Evolutionary conservation across 495 filamentous ascomycete genomes (phyloP).

Genomic region (Penicillium arizonense): DNA sequence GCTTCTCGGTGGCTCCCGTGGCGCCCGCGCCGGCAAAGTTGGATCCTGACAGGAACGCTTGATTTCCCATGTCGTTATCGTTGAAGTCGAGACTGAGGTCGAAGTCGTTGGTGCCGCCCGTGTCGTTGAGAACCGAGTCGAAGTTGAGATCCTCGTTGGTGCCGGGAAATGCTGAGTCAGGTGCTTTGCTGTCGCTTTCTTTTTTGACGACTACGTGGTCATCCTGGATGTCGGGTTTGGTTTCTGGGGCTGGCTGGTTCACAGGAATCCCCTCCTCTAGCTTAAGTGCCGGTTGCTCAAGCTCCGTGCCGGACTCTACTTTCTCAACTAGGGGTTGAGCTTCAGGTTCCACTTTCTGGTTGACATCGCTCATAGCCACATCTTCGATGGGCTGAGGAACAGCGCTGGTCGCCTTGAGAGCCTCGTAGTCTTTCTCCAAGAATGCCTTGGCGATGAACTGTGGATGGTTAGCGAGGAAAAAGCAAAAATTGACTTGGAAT

Average conservation of each 20-base stretch:
- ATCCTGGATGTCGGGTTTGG: conserved; percentile 8
- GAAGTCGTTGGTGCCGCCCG: conserved; percentile 35
- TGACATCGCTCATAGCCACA: conserved; percentile 31
- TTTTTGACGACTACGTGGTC: conserved; percentile 22
- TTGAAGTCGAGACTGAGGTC: conserved; percentile 48
- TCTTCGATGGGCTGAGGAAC: conserved; percentile 29
- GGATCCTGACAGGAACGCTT: conserved; percentile 41
- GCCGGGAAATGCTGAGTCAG: conserved; percentile 20
- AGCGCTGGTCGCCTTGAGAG: conserved; percentile 34
- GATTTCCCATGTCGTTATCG: conserved; percentile 43
- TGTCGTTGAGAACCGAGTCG: conserved; percentile 37
- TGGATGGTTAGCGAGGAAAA: conserved; percentile 16
- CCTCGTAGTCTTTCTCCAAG: conserved; percentile 45
- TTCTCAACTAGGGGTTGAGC: conserved; percentile 11
- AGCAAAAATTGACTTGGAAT: not conserved
- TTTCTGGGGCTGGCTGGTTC: conserved; percentile 13
- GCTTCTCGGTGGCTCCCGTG: conserved; percentile 16
- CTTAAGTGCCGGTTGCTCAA: conserved; percentile 14
- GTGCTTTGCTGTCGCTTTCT: conserved; percentile 19
- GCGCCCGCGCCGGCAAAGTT: conserved; percentile 28
- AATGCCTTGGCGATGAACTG: conserved; percentile 49
- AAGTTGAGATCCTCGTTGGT: conserved; percentile 37
- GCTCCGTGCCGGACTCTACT: conserved; percentile 10
- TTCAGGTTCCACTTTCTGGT: conserved; percentile 16
- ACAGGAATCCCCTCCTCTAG: conserved; percentile 9